Evolutionary conservation across 805 yeast species (phyloP).

Genomic region (Ogataea nonfermentans): DNA sequence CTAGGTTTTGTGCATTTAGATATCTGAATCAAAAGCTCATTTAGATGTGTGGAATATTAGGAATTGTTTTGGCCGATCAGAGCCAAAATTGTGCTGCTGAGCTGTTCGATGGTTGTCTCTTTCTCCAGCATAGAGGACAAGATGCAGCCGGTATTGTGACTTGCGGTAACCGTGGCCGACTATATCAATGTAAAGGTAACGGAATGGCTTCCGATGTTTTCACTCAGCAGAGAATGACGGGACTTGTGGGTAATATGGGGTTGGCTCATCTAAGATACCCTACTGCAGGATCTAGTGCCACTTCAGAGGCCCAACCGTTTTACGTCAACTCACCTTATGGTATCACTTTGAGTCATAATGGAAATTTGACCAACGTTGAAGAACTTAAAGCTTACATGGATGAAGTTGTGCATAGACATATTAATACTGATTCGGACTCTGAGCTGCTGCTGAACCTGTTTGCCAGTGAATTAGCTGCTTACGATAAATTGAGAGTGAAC

Average conservation of each 20-base stretch:
- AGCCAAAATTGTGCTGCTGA: constrained; percentile 78
- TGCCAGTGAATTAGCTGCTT: constrained; percentile 87
- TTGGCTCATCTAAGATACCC: constrained; percentile 94
- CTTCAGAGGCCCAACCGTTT: constrained; percentile 97
- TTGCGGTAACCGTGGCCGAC: constrained; percentile 88
- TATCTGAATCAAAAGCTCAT: too few species aligned
- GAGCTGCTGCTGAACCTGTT: constrained; percentile 86
- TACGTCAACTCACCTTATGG: constrained; percentile 98
- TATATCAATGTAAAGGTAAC: constrained; percentile 97
- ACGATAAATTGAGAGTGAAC: constrained; percentile 90
- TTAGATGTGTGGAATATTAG: constrained; percentile 92
- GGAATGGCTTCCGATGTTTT: constrained; percentile 99
- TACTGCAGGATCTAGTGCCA: constrained; percentile 94
- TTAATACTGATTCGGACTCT: constrained; percentile 95
- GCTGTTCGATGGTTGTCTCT: constrained; percentile 87
- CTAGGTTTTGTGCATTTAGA: too few species aligned
- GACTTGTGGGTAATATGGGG: constrained; percentile 91
- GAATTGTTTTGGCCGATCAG: constrained; percentile 78
- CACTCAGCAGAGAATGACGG: constrained; percentile 74
- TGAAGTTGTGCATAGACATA: constrained; percentile 93
- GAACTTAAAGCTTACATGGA: constrained; percentile 79
- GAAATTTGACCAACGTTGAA: constrained; percentile 86
- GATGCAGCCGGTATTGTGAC: constrained; percentile 99
- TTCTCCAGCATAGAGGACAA: constrained; percentile 95
- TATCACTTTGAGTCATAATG: constrained; percentile 85